Base-by-base conservation (phyloP, 768 basidiomycete species). In the Lentinula lateritia region DNA sequence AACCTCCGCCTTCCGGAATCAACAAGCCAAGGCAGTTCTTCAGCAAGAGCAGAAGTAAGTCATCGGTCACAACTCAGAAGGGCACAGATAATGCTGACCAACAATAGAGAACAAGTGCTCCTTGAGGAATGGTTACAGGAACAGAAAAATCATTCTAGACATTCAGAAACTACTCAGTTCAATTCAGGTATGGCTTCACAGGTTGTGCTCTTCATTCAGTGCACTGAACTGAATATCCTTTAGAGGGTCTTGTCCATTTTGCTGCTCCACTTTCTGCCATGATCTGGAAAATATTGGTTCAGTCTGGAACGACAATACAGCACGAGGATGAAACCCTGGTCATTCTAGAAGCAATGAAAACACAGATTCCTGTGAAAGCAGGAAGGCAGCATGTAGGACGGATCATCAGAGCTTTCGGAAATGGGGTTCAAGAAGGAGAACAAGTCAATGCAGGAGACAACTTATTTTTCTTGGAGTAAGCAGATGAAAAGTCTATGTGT, bases 321-420 rank as follows among this genome's bases (percentile, higher is more conserved):
- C 72, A 78, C 0, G 72, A 73, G 2, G 76, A 79, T 12, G 72
- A 80, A 4, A 74, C 80, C 3, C 66, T 86, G 41, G 52, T 83
- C 36, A 75, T 84, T 18, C 74, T 88, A 12, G 84, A 86, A 69
- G 83, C 86, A 1, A 88, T 87, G 87, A 88, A 89, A 71, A 85
- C 82, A 0, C 84, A 85, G 65, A 79, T 87, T 48, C 73, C 77
- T 13, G 66, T 88, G 15, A 69, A 69, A 54, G 80, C 81, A 0
- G 78, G 80, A 0, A 75, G 79, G 16, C 72, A 71, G 8, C 76
- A 78, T 55, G 66, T 83, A 1, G 83, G 83, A 2, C 80, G 72
- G 28, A 73, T 55, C 15, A 75, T 86, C 0, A 67, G 62, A 36
- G 72, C 72, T 0, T 66, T 83, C 5, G 80, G 77, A 0, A 70